Evolutionary conservation across 1,139 yeast species (phyloP).

Genomic region (Lodderomyces orthopsilosis): DNA sequence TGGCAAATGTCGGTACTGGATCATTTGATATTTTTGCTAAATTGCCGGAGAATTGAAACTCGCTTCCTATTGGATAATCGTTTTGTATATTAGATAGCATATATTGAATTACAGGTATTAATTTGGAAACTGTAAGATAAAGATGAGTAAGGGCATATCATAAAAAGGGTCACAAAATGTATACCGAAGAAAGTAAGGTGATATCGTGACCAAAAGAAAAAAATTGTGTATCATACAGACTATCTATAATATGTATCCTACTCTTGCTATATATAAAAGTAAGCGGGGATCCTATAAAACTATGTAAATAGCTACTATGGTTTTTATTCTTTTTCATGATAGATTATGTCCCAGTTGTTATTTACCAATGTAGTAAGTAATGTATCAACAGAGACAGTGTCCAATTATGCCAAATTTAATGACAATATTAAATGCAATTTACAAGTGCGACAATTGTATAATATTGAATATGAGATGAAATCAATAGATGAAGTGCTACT

Average conservation of each 20-base stretch:
- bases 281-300: too few relatives aligned
- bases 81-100: too few relatives aligned
- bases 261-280: too few relatives aligned
- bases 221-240: too few relatives aligned
- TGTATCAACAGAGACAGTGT: background rate
- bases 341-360: background rate
- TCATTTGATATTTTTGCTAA: conserved; percentile 82
- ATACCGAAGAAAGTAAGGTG: background rate
- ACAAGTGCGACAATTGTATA: background rate
- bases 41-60: conserved; percentile 28
- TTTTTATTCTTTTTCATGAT: too few relatives aligned
- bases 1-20: conserved; percentile 94
- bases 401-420: background rate
- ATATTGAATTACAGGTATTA: too few relatives aligned
- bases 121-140: too few relatives aligned
- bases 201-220: background rate
- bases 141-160: background rate
- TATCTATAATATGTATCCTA: too few relatives aligned
- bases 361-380: background rate
- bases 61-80: background rate
- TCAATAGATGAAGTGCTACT: conserved; percentile 1
- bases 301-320: too few relatives aligned
- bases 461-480: background rate
- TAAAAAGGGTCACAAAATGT: background rate
- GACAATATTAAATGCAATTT: background rate